Conservation (phyloP, 805 yeast species). For the Lachancea sp. region DNA sequence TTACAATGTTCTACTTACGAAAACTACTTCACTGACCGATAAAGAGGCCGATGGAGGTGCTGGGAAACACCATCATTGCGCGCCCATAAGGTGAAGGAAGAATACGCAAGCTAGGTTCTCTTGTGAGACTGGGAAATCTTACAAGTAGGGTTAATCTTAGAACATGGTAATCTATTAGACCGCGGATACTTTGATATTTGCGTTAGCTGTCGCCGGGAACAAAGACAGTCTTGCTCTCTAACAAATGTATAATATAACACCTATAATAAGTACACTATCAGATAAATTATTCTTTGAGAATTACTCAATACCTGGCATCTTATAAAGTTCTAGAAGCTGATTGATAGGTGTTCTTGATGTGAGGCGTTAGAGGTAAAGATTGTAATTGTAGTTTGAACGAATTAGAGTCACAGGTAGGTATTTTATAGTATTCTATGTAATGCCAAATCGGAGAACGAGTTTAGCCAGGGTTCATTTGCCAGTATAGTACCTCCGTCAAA, state of each 20-base stretch:
- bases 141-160: background rate
- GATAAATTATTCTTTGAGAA: background rate
- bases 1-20: background rate
- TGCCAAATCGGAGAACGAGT: constrained; percentile 49
- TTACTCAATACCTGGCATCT: too few relatives aligned
- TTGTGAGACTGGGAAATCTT: constrained; percentile 1
- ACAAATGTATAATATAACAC: background rate
- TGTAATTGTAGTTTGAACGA: background rate
- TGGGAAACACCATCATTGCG: constrained; percentile 3
- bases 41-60: constrained; percentile 1
- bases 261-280: background rate
- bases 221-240: background rate
- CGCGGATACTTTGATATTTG: background rate
- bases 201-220: background rate
- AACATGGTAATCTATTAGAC: background rate
- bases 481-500: constrained; percentile 21
- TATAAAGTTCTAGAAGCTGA: too few relatives aligned
- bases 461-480: constrained; percentile 37
- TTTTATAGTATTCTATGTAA: constrained; percentile 32
- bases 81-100: background rate
- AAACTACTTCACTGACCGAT: background rate
- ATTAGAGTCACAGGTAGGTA: too few relatives aligned
- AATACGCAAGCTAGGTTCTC: background rate
- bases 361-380: too few relatives aligned
- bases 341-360: background rate